Evolutionary conservation across 2,329 filamentous ascomycete species (phyloP).

Genomic region (Diaporthe capsici): DNA sequence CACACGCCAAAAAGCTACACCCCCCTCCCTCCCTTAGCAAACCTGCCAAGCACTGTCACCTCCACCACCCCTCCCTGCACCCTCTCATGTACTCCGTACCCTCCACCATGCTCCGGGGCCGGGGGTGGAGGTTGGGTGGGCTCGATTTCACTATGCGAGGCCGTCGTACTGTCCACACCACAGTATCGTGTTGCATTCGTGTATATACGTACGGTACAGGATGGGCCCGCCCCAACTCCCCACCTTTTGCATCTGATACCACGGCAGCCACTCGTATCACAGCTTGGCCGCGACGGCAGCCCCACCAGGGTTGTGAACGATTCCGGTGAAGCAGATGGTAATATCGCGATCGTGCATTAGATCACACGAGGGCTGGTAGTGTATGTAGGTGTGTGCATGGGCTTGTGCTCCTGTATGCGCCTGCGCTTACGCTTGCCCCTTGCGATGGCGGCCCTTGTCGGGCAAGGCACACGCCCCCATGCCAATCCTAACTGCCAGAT

Average conservation of each 20-base stretch:
- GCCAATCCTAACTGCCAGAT: conserved; percentile 15
- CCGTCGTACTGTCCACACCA: conserved; percentile 16
- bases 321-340: conserved; percentile 20
- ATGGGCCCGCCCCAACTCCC: not conserved
- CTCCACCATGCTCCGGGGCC: conserved; percentile 28
- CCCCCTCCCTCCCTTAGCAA: conserved; percentile 1
- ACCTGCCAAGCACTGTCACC: conserved; percentile 29
- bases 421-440: conserved; percentile 19
- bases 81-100: conserved; percentile 30
- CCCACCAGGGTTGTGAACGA: conserved; percentile 22
- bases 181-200: not conserved
- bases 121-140: conserved; percentile 31
- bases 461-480: conserved; percentile 22
- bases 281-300: conserved; percentile 19
- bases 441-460: conserved; percentile 10
- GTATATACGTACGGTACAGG: not conserved
- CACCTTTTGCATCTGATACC: conserved; percentile 31
- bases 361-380: conserved; percentile 1
- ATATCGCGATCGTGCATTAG: conserved; percentile 33
- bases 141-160: conserved; percentile 15
- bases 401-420: conserved; percentile 19
- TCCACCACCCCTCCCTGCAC: conserved; percentile 9
- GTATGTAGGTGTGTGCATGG: not conserved
- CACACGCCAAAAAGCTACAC: not conserved
- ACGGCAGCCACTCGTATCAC: conserved; percentile 29